Conservation (phyloP, 2,329 filamentous ascomycete species). For the Dactylella cylindrospora region DNA sequence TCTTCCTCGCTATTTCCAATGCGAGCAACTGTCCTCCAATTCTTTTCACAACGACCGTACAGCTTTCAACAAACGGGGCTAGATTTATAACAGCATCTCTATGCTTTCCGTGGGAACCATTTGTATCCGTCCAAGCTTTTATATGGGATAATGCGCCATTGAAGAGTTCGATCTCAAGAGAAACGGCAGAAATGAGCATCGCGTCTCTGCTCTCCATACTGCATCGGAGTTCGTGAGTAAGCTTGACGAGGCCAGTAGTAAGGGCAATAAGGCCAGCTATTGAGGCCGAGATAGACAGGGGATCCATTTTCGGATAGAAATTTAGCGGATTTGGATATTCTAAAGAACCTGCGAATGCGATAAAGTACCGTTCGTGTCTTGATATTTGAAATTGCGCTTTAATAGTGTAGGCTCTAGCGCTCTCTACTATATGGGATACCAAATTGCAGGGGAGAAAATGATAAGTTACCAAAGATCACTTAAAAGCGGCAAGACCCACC, state of each 20-base stretch:
- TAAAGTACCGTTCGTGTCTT: too few relatives aligned
- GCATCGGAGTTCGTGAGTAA: neutral
- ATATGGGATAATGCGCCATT: neutral
- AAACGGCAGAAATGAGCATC: neutral
- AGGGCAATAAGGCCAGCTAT: constrained; percentile 14
- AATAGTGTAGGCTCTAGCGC: too few relatives aligned
- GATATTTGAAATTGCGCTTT: too few relatives aligned
- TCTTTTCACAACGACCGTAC: neutral
- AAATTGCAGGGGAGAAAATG: too few relatives aligned
- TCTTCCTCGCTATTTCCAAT: constrained; percentile 3
- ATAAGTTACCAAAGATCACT: too few relatives aligned
- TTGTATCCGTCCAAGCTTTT: constrained; percentile 4
- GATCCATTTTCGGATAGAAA: constrained; percentile 8
- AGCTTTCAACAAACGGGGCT: constrained; percentile 5
- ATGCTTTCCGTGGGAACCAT: neutral
- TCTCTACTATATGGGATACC: too few relatives aligned
- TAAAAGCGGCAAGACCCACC: too few relatives aligned
- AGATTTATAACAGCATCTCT: neutral
- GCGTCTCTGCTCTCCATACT: neutral
- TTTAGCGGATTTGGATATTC: too few relatives aligned
- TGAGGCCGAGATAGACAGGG: constrained; percentile 8
- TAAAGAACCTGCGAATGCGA: too few relatives aligned
- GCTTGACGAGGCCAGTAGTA: neutral
- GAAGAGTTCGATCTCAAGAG: constrained; percentile 7
- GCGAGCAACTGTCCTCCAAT: constrained; percentile 8